Evolutionary conservation across 139 green algal genomes (phyloP).

Genomic region (Mychonastes homosphaera): DNA sequence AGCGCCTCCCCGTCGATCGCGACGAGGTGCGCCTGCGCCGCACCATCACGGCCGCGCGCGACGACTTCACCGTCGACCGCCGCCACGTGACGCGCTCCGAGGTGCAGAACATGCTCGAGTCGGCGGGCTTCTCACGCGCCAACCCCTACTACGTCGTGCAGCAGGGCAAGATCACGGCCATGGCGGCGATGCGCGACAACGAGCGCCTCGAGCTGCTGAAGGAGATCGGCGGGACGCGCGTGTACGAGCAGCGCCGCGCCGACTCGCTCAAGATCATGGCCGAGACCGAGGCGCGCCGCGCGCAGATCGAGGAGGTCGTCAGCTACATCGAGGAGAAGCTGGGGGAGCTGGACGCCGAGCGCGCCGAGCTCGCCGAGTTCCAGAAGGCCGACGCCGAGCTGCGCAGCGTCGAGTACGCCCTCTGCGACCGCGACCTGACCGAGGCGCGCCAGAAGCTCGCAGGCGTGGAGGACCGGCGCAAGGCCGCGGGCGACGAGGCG

Average conservation of each 20-base stretch:
- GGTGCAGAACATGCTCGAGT: slow-evolving; percentile 92
- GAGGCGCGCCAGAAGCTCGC: slow-evolving; percentile 43
- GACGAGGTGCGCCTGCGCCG: slow-evolving; percentile 83
- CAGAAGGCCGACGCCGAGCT: slow-evolving; percentile 66
- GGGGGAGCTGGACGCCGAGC: slow-evolving; percentile 61
- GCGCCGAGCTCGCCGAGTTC: slow-evolving; percentile 82
- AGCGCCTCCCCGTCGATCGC: slow-evolving; percentile 78
- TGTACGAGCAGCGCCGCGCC: slow-evolving; percentile 81
- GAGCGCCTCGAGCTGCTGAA: slow-evolving; percentile 95
- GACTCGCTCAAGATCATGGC: slow-evolving; percentile 82
- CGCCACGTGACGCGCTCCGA: slow-evolving; percentile 87
- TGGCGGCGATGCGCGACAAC: slow-evolving; percentile 71
- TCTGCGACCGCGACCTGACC: slow-evolving; percentile 78
- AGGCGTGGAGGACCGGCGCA: slow-evolving; percentile 34
- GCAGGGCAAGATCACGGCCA: slow-evolving; percentile 84
- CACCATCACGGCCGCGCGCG: slow-evolving; percentile 86
- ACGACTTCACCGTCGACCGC: slow-evolving; percentile 92
- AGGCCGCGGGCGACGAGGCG: not conserved
- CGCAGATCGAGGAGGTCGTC: slow-evolving; percentile 73
- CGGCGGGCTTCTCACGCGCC: slow-evolving; percentile 84
- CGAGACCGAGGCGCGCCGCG: slow-evolving; percentile 61
- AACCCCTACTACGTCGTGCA: slow-evolving; percentile 99
- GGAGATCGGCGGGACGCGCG: slow-evolving; percentile 90
- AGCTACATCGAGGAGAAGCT: slow-evolving; percentile 59
- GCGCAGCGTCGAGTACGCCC: slow-evolving; percentile 79